Base-by-base conservation (phyloP, 139 green algal genomes). In the Volvox africanus region DNA sequence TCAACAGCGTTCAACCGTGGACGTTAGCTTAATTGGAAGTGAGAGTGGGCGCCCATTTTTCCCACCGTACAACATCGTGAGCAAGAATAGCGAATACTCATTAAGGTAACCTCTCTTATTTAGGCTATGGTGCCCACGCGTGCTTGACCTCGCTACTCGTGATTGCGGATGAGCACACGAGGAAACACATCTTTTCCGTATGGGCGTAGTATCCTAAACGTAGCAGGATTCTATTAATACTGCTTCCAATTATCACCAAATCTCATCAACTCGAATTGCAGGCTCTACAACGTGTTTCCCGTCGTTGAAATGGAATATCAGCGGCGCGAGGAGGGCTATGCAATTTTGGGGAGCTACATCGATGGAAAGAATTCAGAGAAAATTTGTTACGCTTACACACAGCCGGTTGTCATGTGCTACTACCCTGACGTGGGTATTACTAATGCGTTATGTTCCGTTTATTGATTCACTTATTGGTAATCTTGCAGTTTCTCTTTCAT, bases 371-470 rank as follows among this genome's bases (percentile, higher is more conserved):
- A 97, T 35, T 81, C 77, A 0, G 88, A 89, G 14, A 68, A 67
- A 22, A 89, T 33, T 2, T 65, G 71, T 16, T 96, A 95, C 82
- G 75, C 83, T 0, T 92, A 96, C 68, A 96, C 95, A 9, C 95
- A 97, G 89, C 95, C 95, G 0, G 91, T 97, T 0, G 88, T 97
- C 19, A 97, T 97, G 96, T 81, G 61, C 20, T 97, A 96, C 86
- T 61, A 87, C 21, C 79, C 90, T 18, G 92, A 88, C 16, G 91
- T 93, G 32, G 84, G 91, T 61, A 55, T 55, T 55, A 55, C 44
- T 55, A 55, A 55, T 55, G 44, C 9, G 9, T 9, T 14, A 55
- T 9, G 5, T 9, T 55, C 5, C 44, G 44, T 55, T 55, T 14
- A 55, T 55, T 5, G 44, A 55, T 55, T 55, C 44, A 55, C 9